phyloP scores from a whole-genome alignment of 2,329 filamentous ascomycete species.

The Penicillium sp. region DNA sequence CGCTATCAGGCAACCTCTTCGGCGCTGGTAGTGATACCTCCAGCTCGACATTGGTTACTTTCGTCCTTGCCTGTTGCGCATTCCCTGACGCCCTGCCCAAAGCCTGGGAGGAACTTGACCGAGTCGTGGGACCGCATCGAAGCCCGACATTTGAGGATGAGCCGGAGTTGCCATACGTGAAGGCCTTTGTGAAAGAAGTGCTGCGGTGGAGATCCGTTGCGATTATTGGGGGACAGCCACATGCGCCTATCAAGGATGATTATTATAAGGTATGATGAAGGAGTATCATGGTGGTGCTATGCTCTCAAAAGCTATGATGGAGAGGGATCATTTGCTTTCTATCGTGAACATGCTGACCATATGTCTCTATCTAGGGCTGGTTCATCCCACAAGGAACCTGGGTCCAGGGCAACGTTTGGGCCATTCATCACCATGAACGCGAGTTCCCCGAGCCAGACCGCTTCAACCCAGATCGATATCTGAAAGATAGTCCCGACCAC shows the following conservation, averaged over 20 bases:
- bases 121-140: slow-evolving; percentile 40
- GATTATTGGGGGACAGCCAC: slow-evolving; percentile 35
- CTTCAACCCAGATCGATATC: slow-evolving; percentile 45
- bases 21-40: slow-evolving; percentile 40
- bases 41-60: slow-evolving; percentile 39
- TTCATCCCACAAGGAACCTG: slow-evolving; percentile 26
- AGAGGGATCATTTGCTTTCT: background rate
- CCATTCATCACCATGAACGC: slow-evolving; percentile 37
- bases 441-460: slow-evolving; percentile 54
- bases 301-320: background rate
- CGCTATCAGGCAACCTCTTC: slow-evolving; percentile 53
- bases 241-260: slow-evolving; percentile 34
- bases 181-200: slow-evolving; percentile 41
- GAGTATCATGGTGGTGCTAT: background rate
- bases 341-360: slow-evolving; percentile 15
- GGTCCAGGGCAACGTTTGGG: slow-evolving; percentile 35
- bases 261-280: slow-evolving; percentile 27
- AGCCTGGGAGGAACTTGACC: slow-evolving; percentile 44
- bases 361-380: slow-evolving; percentile 23
- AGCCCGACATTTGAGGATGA: slow-evolving; percentile 43
- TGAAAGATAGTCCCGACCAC: slow-evolving; percentile 45
- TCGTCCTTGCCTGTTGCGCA: slow-evolving; percentile 38
- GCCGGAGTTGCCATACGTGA: slow-evolving; percentile 37
- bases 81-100: slow-evolving; percentile 33
- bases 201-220: slow-evolving; percentile 38